These are phyloP conservation scores for Zasmidium angulare DNA, from an alignment of 2,329 filamentous ascomycete genomes.

Conservation along the genomic window DNA sequence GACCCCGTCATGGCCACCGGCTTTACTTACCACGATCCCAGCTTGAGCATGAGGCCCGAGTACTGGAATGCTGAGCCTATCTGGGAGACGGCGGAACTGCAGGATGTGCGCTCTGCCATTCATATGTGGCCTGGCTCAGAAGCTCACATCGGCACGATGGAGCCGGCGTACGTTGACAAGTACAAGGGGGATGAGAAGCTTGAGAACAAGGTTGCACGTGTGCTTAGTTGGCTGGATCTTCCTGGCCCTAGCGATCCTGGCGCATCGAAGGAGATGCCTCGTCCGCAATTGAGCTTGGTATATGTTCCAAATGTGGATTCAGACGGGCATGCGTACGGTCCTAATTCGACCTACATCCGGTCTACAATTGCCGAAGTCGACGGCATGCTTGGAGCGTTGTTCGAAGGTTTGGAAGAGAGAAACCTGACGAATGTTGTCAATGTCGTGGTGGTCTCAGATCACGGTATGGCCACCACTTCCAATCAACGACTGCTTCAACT, in stretches of 20 bases:
- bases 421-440: slow-evolving; percentile 91
- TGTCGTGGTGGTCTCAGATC: slow-evolving; percentile 92
- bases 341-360: slow-evolving; percentile 90
- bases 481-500: slow-evolving; percentile 78
- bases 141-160: slow-evolving; percentile 72
- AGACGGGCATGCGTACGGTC: slow-evolving; percentile 84
- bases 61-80: slow-evolving; percentile 97
- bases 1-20: slow-evolving; percentile 73
- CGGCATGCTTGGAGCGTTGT: slow-evolving; percentile 73
- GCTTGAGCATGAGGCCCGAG: slow-evolving; percentile 73
- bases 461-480: slow-evolving; percentile 96
- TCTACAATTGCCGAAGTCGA: slow-evolving; percentile 78
- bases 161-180: slow-evolving; percentile 79
- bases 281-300: slow-evolving; percentile 88
- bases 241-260: slow-evolving; percentile 65
- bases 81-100: slow-evolving; percentile 87
- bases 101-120: slow-evolving; percentile 74
- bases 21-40: slow-evolving; percentile 83
- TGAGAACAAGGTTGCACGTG: slow-evolving; percentile 71
- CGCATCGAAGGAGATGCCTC: slow-evolving; percentile 47
- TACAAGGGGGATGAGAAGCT: slow-evolving; percentile 78
- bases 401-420: slow-evolving; percentile 72
- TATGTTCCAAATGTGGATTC: slow-evolving; percentile 92
- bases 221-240: slow-evolving; percentile 80
- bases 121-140: slow-evolving; percentile 99